Percentiles rank a stretch among this genome's conserved stretches.
Conservation (phyloP, 371 early-diverging fungal genomes). For the Mucor saturninus region DNA sequence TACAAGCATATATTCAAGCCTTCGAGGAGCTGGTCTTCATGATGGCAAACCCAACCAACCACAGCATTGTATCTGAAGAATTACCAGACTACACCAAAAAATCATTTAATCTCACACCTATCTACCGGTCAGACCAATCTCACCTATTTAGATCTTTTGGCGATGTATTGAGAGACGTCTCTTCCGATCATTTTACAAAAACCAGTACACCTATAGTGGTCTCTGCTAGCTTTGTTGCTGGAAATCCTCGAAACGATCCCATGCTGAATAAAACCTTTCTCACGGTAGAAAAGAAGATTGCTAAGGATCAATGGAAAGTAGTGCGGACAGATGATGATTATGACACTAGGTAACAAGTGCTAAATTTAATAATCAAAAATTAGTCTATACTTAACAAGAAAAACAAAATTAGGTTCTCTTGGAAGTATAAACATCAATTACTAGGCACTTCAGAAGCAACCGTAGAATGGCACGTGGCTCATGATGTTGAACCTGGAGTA, state of each 20-base stretch:
- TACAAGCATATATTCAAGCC: slow-evolving; percentile 59
- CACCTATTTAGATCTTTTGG: slow-evolving; percentile 55
- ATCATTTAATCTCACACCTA: slow-evolving; percentile 46
- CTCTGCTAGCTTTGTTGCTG: slow-evolving; percentile 57
- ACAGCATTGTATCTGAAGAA: slow-evolving; percentile 18
- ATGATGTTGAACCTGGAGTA: slow-evolving; percentile 28
- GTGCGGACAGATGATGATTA: slow-evolving; percentile 51
- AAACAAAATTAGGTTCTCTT: slow-evolving; percentile 32
- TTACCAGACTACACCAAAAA: slow-evolving; percentile 40
- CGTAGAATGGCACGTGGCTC: slow-evolving; percentile 43
- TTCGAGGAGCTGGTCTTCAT: slow-evolving; percentile 54
- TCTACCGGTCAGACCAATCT: slow-evolving; percentile 55
- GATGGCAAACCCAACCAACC: slow-evolving; percentile 39
- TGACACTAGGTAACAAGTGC: slow-evolving; percentile 39
- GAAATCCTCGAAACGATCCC: slow-evolving; percentile 66
- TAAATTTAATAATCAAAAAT: not conserved
- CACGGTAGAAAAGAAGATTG: slow-evolving; percentile 54
- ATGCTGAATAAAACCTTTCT: slow-evolving; percentile 49
- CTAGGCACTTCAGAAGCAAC: slow-evolving; percentile 44
- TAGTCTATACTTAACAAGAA: not conserved
- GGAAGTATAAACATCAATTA: slow-evolving; percentile 33
- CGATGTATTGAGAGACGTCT: slow-evolving; percentile 45
- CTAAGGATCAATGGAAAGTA: slow-evolving; percentile 37
- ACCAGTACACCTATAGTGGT: slow-evolving; percentile 4
- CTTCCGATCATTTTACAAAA: slow-evolving; percentile 13